Evolutionary conservation across 2,329 filamentous ascomycete genomes (phyloP), one percentile per base, ranked within the genome.

Genomic region (Endothia cerciana): DNA sequence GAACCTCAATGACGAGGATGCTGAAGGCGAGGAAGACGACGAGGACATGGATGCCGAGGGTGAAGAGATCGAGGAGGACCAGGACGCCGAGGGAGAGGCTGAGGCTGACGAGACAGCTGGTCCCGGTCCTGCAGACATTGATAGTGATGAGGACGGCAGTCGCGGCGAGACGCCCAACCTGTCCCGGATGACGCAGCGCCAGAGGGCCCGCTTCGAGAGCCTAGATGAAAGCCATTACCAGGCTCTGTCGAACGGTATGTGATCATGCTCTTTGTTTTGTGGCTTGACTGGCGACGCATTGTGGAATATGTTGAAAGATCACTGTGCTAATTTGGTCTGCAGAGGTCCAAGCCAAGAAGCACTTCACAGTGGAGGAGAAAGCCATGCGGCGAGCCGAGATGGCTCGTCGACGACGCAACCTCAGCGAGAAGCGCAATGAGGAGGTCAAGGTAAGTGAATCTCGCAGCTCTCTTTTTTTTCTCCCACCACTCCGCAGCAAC

Each of bases 391-490:
- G 86, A 6, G 82, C 85, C 49, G 86, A 88, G 72, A 88, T 88
- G 86, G 86, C 86, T 3, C 83, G 86, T 33, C 81, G 86, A 56
- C 79, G 86, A 65, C 82, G 86, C 56, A 88, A 88, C 70, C 79
- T 88, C n/a, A 87, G 85, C 71, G 86, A 88, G 69, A 88, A 88
- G 77, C 84, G 86, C 59, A 88, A 85, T 68, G 86, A 88, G 68
- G 86, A 88, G 77, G 85, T 88, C 75, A 88, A 87, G 82, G 85
- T 84, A 79, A 64, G 76, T 65, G 28, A 0, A 13, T 11, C n/a
- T 30, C 4, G 15, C 15, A 47, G 13, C 30, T 36, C 7, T 56
- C n/a, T 28, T 5, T 13, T 51, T 13, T 30, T 22, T 25, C 22
- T 5, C 22, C 28, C n/a, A 47, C 30, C 2, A 6, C 11, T 22